Base-by-base conservation (phyloP, 768 basidiomycete genomes). In the Leccinellum luteum region DNA sequence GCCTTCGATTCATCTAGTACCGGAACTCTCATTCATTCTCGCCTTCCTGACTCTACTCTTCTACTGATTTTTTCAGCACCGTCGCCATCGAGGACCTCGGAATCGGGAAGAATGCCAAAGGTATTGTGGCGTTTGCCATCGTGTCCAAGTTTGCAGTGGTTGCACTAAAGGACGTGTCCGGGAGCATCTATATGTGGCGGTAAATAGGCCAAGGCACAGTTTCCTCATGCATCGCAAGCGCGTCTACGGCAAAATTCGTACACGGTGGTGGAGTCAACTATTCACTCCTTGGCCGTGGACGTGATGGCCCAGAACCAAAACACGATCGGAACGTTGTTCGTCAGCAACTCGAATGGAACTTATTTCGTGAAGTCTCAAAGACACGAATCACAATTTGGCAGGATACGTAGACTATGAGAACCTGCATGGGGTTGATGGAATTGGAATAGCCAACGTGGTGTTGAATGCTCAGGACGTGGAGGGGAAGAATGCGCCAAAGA, bases 321-420 rank as follows among this genome's bases (percentile, higher is more conserved):
- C 55, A 71, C 76, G 9, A 83, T 95, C 43, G 97, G 97, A 2
- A 98, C 95, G 2, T 76, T 99, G 14, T 99, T 98, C 77, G 89
- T 96, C 54, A 91, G 89, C 74, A 97, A 98, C 73, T 92, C 90
- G 41, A 95, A 98, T 64, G 97, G 97, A 4, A 97, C 94, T 14
- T 95, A 85, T 73, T 99, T 98, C 70, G 89, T 94, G 10, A 73
- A 89, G 90, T 64, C 78, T 99, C 57, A 84, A 87, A 73, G 87
- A 96, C 66, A 98, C 97, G 6, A 98, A 98, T 70, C 79, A 96
- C 48, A 96, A 98, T 70, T 78, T 81, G 48, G 73, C 79, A 57
- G 96, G 95, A 9, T 96, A 85, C 58, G 96, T 98, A 31, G 96
- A 98, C 70, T 98, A 87, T 65, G 97, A 99, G 75, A 85, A 83